These are phyloP conservation scores for Dendrostoma leiphaemia DNA, from an alignment of 2,329 filamentous ascomycete species.

Conservation along the genomic window DNA sequence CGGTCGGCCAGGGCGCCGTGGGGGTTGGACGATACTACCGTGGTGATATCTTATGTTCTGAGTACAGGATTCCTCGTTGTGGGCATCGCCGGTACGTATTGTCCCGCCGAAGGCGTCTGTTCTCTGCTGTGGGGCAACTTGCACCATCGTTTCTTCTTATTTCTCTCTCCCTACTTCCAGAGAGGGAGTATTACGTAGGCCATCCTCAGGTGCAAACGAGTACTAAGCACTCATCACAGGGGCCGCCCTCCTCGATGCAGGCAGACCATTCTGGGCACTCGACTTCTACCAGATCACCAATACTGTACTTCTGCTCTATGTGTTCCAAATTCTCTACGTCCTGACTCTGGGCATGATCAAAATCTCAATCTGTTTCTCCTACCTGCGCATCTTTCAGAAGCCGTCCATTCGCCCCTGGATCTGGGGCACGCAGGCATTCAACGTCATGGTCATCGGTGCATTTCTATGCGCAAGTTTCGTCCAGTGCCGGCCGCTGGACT, in stretches of 20 bases:
- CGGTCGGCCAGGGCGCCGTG: too few relatives aligned
- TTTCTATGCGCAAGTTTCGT: not conserved
- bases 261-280: not conserved
- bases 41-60: too few relatives aligned
- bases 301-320: not conserved
- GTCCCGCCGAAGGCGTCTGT: too few relatives aligned
- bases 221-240: too few relatives aligned
- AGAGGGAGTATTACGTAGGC: too few relatives aligned
- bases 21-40: too few relatives aligned
- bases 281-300: not conserved
- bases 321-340: not conserved
- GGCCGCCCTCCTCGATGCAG: not conserved
- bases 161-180: too few relatives aligned
- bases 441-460: not conserved
- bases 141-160: too few relatives aligned
- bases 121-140: too few relatives aligned
- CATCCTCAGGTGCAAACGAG: too few relatives aligned
- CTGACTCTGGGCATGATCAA: conserved; percentile 1
- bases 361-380: conserved; percentile 10
- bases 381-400: conserved; percentile 1
- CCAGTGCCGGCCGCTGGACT: not conserved
- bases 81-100: too few relatives aligned
- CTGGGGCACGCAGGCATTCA: conserved; percentile 1
- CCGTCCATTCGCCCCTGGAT: not conserved
- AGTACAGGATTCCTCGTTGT: too few relatives aligned